These are phyloP conservation scores for Neofusicoccum cordaticola DNA, from an alignment of 2,329 filamentous ascomycete species.

Conservation along the genomic window DNA sequence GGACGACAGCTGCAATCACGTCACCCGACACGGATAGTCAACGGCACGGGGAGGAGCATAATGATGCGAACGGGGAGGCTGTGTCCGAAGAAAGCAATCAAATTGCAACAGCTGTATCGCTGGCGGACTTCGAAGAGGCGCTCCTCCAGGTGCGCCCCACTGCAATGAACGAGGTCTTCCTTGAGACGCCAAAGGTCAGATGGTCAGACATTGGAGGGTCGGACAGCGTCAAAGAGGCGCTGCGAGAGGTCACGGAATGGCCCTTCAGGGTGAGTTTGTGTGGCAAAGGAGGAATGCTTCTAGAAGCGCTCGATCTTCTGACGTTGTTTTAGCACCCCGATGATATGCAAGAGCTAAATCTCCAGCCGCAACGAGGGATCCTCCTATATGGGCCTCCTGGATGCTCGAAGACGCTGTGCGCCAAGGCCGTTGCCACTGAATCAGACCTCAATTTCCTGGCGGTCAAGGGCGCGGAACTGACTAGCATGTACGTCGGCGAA, in stretches of 20 bases:
- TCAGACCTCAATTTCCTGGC: conserved; percentile 90
- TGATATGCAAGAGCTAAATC: conserved; percentile 49
- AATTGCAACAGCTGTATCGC: conserved; percentile 22
- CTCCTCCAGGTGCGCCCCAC: conserved; percentile 71
- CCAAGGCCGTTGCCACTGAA: conserved; percentile 87
- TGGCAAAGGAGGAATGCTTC: conserved; percentile 20
- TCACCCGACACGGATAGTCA: background rate
- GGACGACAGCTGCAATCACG: background rate
- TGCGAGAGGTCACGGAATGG: conserved; percentile 58
- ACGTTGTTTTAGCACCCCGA: conserved; percentile 44
- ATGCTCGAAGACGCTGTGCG: conserved; percentile 90
- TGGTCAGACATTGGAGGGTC: conserved; percentile 91
- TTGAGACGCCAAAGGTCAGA: conserved; percentile 80
- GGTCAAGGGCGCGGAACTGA: conserved; percentile 87
- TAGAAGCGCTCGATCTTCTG: background rate
- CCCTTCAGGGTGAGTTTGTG: conserved; percentile 50
- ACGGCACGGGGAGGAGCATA: background rate
- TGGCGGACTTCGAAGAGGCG: conserved; percentile 61
- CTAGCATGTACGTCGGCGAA: conserved; percentile 97
- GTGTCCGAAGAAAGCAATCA: background rate
- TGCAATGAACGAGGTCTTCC: conserved; percentile 83
- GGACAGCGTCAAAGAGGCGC: conserved; percentile 64
- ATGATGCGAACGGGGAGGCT: background rate
- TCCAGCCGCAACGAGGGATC: conserved; percentile 72
- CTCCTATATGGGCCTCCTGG: conserved; percentile 90